Base-by-base conservation (phyloP, 345 rosid species). In the Heritiera littoralis region DNA sequence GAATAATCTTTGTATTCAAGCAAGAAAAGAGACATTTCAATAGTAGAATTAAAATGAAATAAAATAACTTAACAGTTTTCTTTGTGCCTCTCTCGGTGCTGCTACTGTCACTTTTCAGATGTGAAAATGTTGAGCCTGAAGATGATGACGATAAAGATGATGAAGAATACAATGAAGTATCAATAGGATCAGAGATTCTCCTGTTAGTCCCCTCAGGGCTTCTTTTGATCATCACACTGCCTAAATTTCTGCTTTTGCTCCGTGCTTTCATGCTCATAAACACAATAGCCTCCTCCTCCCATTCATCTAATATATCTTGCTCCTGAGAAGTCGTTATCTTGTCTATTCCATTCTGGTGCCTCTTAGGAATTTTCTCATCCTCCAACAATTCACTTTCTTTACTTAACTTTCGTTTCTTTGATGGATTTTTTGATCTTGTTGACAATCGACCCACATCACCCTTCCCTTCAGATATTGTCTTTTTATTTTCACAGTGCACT, bases 241-340 rank as follows among this genome's bases (percentile, higher is more conserved):
- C 35, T n/a, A 48, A 38, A n/a, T 48, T 48, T 72, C 79, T 72
- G 11, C 52, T 54, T 63, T 80, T 75, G 40, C 40, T 70, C 67
- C 66, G 78, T 48, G 71, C 76, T 83, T 28, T 82, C 30, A 82
- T 71, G 55, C 65, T 88, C 28, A 79, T 61, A 40, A 81, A 9
- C 78, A 56, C 81, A 65, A 79, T 0, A 58, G 59, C 78, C 77
- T 86, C 87, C 4, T 60, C 78, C 54, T 84, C 86, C 72, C 80
- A 75, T 32, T 78, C 86, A 60, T 63, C 80, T 3, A 46, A 79
- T 7, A 18, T 54, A 69, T 65, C 69, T 74, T 76, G 66, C 73
- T 41, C 80, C 61, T 45, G 23, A 28, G 28, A 66, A 45, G 14
- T 10, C 32, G 38, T 60, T 55, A 69, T 66, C 77, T 58, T 75